Evolutionary conservation across 345 rosid genomes (phyloP), one percentile per base, ranked within the genome.

Genomic region (Leavenworthia alabamica): DNA sequence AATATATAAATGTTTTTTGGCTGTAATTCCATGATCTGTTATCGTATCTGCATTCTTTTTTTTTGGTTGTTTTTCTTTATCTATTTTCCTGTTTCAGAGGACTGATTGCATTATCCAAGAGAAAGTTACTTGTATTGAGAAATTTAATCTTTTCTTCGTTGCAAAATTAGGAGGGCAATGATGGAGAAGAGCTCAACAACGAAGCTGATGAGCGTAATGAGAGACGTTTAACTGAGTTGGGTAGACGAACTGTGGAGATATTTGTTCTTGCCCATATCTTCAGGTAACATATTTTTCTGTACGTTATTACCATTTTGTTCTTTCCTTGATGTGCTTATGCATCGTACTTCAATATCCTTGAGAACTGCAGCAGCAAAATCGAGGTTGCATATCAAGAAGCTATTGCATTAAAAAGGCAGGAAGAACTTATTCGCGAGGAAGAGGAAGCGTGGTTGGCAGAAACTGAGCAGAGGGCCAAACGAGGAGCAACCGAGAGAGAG

Each of bases 371-470:
- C 82, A 85, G 80, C 68, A 89, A 87, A 76, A 85, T 93, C 47
- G 99, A 93, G 80, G 90, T 77, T 75, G 88, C 99, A 50, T 84
- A 93, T 76, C 97, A 89, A 88, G 97, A 93, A 76, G 97, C 96
- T 39, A 82, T 93, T 74, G 97, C 97, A 52, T 71, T 89, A 76
- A 87, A 81, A 81, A 85, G 91, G 82, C 99, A 93, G 72, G 99
- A 93, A 65, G 96, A 93, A 81, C 86, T 93, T 60, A 93, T 89
- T 54, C 99, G 97, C 54, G 97, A 89, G 78, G 98, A 91, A 83
- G 99, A 92, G 78, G 97, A 79, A 68, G 90, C 86, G 8, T 82
- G 96, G 83, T 71, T 84, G 64, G 96, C 91, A 64, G 96, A 78
- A 79, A 83, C 72, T 13, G 92, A 89, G 77, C 99, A 82, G 75